Evolutionary conservation across 2,329 filamentous ascomycete species (phyloP).

Genomic region (Tolypocladium ovalisporum): DNA sequence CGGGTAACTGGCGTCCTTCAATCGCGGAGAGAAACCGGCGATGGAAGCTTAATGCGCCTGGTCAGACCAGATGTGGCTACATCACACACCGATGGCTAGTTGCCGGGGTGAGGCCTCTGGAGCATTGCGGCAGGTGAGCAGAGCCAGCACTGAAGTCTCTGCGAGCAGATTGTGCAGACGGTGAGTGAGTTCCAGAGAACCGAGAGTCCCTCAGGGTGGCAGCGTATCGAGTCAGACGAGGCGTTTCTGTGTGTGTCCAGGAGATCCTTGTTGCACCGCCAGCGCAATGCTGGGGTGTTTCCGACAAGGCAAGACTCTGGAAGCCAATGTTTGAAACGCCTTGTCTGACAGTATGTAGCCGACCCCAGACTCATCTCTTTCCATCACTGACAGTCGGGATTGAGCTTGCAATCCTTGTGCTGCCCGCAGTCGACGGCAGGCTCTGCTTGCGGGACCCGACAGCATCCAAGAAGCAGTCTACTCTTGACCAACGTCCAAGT

Average conservation of each 20-base stretch:
- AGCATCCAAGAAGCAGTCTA: slow-evolving; percentile 25
- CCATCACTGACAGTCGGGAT: slow-evolving; percentile 6
- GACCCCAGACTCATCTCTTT: slow-evolving; percentile 28
- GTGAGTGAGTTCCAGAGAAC: slow-evolving; percentile 22
- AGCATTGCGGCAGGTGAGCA: slow-evolving; percentile 17
- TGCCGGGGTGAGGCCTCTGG: slow-evolving; percentile 30
- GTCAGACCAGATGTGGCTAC: slow-evolving; percentile 33
- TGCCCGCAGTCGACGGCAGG: slow-evolving; percentile 10
- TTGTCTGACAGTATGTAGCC: slow-evolving; percentile 38
- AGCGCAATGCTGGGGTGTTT: slow-evolving; percentile 25
- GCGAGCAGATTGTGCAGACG: background rate
- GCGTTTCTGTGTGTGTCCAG: slow-evolving; percentile 36
- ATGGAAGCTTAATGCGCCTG: slow-evolving; percentile 46
- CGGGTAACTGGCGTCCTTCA: slow-evolving; percentile 37
- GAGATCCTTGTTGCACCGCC: slow-evolving; percentile 24
- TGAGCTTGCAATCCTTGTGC: slow-evolving; percentile 9
- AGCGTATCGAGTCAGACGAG: slow-evolving; percentile 19
- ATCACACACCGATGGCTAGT: slow-evolving; percentile 33
- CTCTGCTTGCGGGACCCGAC: slow-evolving; percentile 8
- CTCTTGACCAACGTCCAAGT: slow-evolving; percentile 39
- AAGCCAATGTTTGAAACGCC: slow-evolving; percentile 20
- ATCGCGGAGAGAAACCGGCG: slow-evolving; percentile 30
- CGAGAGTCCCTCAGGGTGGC: slow-evolving; percentile 31
- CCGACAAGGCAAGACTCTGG: slow-evolving; percentile 29
- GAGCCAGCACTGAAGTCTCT: slow-evolving; percentile 1